Percentiles rank a stretch among this genome's conserved stretches.
phyloP scores from a whole-genome alignment of 352 stramenopile species.

The Pythium scleroteichum region DNA sequence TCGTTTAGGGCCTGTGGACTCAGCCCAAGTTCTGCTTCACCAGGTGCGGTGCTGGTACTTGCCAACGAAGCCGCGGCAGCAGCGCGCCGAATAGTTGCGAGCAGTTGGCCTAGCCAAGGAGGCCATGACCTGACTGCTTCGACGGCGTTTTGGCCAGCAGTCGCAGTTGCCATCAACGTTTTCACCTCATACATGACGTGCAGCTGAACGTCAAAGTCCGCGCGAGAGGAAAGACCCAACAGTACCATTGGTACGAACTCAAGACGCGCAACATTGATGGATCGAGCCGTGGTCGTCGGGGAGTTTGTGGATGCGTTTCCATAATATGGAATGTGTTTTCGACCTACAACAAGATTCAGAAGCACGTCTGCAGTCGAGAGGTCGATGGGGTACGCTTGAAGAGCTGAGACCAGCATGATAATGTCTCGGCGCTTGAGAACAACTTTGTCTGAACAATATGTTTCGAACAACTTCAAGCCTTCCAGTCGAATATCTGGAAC shows the following conservation, averaged over 20 bases:
- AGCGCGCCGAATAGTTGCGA: conserved; percentile 28
- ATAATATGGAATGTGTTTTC: conserved; percentile 29
- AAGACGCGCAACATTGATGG: conserved; percentile 50
- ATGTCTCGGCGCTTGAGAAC: conserved; percentile 58
- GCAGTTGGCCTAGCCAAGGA: conserved; percentile 57
- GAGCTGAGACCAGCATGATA: conserved; percentile 57
- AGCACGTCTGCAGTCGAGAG: conserved; percentile 48
- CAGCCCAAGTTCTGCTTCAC: not conserved
- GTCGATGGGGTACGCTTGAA: conserved; percentile 55
- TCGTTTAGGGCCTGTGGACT: conserved; percentile 50
- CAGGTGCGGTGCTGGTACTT: not conserved
- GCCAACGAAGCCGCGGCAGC: not conserved
- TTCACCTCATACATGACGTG: conserved; percentile 58
- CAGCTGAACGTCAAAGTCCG: conserved; percentile 53
- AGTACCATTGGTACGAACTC: conserved; percentile 62
- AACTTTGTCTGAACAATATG: conserved; percentile 69
- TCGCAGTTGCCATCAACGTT: conserved; percentile 40
- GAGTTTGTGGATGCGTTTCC: not conserved
- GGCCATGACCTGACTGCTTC: conserved; percentile 78
- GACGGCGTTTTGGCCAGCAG: conserved; percentile 51
- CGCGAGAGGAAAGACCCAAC: conserved; percentile 45
- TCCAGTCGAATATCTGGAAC: conserved; percentile 55
- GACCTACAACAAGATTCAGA: conserved; percentile 64
- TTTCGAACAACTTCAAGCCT: conserved; percentile 65
- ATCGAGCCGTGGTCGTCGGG: conserved; percentile 21